Evolutionary conservation across 371 early-diverging fungal species (phyloP), one percentile per base, ranked within the genome.

Genomic region (Saksenaea oblongispora): DNA sequence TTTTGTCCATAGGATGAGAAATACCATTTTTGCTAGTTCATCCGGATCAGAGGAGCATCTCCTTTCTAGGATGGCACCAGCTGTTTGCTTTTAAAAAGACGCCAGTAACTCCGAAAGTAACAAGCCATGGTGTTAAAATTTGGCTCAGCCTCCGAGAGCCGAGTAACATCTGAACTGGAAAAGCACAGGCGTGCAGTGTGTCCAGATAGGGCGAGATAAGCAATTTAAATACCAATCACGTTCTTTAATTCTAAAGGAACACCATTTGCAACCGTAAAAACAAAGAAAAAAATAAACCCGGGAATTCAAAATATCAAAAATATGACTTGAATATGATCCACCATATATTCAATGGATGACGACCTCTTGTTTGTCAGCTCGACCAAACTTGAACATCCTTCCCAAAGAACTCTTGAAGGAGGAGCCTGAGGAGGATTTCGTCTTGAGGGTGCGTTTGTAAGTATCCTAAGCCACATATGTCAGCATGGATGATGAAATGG

Each of bases 391-490:
- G 61, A 74, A 69, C 75, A 74, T 74, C 51, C 62, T 68, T 11
- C 69, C 69, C 17, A 74, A 31, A 18, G 73, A 69, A 26, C 34
- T 47, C 54, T 64, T 64, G 35, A 72, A 61, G 2, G 72, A 69
- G 5, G 65, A 59, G 18, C 61, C 42, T 1, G 65, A 59, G 37
- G 56, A 42, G 28, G 69, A 54, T 28, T 69, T 73, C 10, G 63
- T 56, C 44, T 70, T 73, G 44, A 72, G 35, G 0, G 67, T 75
- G 15, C 71, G 75, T 62, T 75, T 77, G 31, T 80, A 80, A 4
- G 62, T 28, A 64, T 80, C 78, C 72, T 72, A 62, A 36, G n/a
- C 34, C 28, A 37, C 26, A 35, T 14, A 34, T 22, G 34, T 39
- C n/a, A 57, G n/a, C 53, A 10, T 35, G 22, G n/a, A 5, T 7